These are phyloP conservation scores for Monosporascus sp. DNA, from an alignment of 2,329 filamentous ascomycete species.

Conservation along the genomic window DNA sequence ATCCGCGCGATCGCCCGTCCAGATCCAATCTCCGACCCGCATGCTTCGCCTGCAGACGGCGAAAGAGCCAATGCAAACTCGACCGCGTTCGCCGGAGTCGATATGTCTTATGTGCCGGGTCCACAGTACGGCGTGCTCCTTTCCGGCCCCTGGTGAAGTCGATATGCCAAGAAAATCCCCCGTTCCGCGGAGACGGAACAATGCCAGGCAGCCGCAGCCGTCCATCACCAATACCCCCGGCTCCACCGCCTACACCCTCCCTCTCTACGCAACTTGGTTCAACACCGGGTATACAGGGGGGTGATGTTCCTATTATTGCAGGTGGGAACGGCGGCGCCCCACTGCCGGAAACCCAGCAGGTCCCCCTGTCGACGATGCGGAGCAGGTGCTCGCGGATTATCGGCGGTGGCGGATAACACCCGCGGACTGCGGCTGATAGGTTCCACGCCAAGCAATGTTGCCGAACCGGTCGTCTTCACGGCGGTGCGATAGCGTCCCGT, in stretches of 20 bases:
- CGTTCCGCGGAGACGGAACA: too few species aligned
- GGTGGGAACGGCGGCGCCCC: neutral
- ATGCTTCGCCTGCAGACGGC: conserved; percentile 53
- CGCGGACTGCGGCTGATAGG: conserved; percentile 21
- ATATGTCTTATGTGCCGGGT: conserved; percentile 53
- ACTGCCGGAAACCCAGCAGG: conserved; percentile 1
- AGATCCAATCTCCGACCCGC: conserved; percentile 57
- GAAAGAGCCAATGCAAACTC: conserved; percentile 58
- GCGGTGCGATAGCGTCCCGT: conserved; percentile 33
- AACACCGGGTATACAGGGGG: too few species aligned
- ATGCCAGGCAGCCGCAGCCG: too few species aligned
- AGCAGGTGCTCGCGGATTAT: conserved; percentile 51
- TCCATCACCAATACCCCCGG: conserved; percentile 12
- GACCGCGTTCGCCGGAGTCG: conserved; percentile 37
- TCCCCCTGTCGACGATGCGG: conserved; percentile 28
- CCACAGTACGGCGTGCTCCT: conserved; percentile 52
- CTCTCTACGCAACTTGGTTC: too few species aligned
- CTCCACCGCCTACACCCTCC: conserved; percentile 9
- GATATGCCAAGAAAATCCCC: too few species aligned
- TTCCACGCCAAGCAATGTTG: conserved; percentile 12
- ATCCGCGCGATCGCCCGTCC: conserved; percentile 42
- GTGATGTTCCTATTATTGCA: neutral
- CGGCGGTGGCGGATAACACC: conserved; percentile 25
- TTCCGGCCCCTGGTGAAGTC: conserved; percentile 29
- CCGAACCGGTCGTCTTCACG: conserved; percentile 39